Evolutionary conservation across 2,329 filamentous ascomycete species (phyloP), one percentile per base, ranked within the genome.

Genomic region (Fusarium papillatum): DNA sequence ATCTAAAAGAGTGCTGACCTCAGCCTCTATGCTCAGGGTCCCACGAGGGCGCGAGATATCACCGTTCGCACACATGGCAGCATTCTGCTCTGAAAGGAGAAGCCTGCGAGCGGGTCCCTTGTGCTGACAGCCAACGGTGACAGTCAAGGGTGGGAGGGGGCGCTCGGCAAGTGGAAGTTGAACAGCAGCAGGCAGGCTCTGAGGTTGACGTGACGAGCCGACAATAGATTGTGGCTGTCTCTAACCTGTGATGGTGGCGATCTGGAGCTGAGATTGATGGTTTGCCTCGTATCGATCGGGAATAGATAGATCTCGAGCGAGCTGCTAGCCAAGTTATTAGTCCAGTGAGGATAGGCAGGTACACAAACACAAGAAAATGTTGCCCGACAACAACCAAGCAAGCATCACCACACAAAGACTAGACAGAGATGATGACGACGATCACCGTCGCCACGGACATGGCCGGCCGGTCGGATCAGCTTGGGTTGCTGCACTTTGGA

Each of bases 1-100:
- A 50, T 68, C 61, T 53, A 46, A 59, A 48, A 70, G 66, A 67
- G 59, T 66, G 73, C 78, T 75, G 73, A 79, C 71, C 29, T 75
- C 61, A 70, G 71, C 71, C 31, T 46, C 39, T 59, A 10, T 61
- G 55, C 34, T 55, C 34, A 64, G 36, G 43, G 22, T 36, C 24
- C 57, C 55, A 48, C 62, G 50, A 57, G 48, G 64, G 55, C 63
- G 57, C 64, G 59, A 16, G 48, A 60, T 72, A 64, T 64, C 55
- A 69, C 69, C 64, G 60, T 41, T 31, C 60, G 17, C 59, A 69
- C 55, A 61, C 64, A 72, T 68, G 64, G 41, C 43, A 67, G 53
- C 17, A 55, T 34, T 55, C 19, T 55, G 39, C 34, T 57, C 38
- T 31, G 22, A 41, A 39, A 29, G 57, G 62, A 24, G 9, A 34